Base-by-base conservation (phyloP, 352 stramenopile species). In the Bremia lactucae region DNA sequence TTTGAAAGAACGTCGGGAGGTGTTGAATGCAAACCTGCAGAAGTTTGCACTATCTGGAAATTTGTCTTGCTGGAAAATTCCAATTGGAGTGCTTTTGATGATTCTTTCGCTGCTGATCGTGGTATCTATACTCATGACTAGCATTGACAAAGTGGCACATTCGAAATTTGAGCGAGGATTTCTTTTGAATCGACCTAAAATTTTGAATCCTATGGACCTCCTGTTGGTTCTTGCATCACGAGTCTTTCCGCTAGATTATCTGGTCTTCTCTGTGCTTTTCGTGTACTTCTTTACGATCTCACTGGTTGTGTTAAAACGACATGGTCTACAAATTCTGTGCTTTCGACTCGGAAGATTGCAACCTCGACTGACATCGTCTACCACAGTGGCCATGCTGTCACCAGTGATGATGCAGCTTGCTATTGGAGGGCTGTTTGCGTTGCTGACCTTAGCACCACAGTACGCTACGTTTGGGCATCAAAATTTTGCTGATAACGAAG, bases 391-490 rank as follows among this genome's bases (percentile, higher is more conserved):
- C 39, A 65, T 90, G 55, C 46, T 85, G 5, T 80, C 80, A 19
- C 71, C 90, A 9, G 72, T 86, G 34, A 49, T 90, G 31, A 78
- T 88, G 66, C 80, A 90, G 57, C 64, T 92, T 45, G 65, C 76
- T 22, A 81, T 92, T 46, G 66, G 90, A 15, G 72, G 72, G 10
- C 72, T 93, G 20, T 91, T 93, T 42, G 78, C 69, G 25, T 51
- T 85, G 36, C 76, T 88, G 22, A 88, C 80, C 13, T 49, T 93
- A 26, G 77, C 80, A 8, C 80, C 80, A 19, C 80, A 93, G 46
- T 93, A 93, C 50, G 63, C 78, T 13, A 89, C 78, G 1, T 93
- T 93, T 36, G 80, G 80, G 6, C 74, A 89, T 41, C 80, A 93
- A 49, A 65, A 56, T 49, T 93, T 75, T 45, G 59, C 44, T 5